phyloP scores from a whole-genome alignment of 352 stramenopile genomes.

The Elongisporangium prolatum region DNA sequence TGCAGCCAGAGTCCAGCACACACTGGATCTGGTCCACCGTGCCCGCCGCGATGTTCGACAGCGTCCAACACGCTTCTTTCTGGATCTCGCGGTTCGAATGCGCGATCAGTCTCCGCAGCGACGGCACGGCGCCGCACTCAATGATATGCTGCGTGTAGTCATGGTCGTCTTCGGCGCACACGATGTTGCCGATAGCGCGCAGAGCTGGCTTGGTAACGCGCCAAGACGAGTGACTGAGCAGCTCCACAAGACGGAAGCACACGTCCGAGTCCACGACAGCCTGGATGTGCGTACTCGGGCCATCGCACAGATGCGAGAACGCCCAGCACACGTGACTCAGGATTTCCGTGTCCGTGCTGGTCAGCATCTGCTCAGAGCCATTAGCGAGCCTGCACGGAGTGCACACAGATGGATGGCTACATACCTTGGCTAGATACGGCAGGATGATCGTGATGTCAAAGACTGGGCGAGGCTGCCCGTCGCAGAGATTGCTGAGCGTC shows the following conservation, averaged over 20 bases:
- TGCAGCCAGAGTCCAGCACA: conserved; percentile 95
- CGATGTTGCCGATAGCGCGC: conserved; percentile 98
- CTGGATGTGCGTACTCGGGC: conserved; percentile 95
- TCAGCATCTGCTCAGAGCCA: conserved; percentile 81
- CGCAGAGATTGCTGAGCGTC: conserved; percentile 92
- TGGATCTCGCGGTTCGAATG: conserved; percentile 97
- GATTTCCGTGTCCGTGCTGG: conserved; percentile 93
- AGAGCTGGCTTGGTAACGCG: conserved; percentile 96
- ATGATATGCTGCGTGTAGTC: conserved; percentile 95
- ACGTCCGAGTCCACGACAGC: conserved; percentile 90
- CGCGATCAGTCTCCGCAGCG: conserved; percentile 90
- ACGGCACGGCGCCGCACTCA: conserved; percentile 94
- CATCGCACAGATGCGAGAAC: conserved; percentile 96
- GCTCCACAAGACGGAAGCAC: conserved; percentile 90
- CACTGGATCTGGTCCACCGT: conserved; percentile 97
- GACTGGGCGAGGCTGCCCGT: conserved; percentile 85
- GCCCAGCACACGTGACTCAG: conserved; percentile 95
- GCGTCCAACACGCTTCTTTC: conserved; percentile 95
- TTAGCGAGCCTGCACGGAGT: conserved; percentile 6
- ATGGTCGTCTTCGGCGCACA: conserved; percentile 95
- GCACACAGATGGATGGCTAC: not conserved
- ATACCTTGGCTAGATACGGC: conserved; percentile 71
- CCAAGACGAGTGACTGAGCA: conserved; percentile 92
- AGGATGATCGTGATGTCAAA: conserved; percentile 90
- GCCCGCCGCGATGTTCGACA: conserved; percentile 98